Base-by-base conservation (phyloP, 2,329 filamentous ascomycete genomes). In the Colletotrichum sp. region DNA sequence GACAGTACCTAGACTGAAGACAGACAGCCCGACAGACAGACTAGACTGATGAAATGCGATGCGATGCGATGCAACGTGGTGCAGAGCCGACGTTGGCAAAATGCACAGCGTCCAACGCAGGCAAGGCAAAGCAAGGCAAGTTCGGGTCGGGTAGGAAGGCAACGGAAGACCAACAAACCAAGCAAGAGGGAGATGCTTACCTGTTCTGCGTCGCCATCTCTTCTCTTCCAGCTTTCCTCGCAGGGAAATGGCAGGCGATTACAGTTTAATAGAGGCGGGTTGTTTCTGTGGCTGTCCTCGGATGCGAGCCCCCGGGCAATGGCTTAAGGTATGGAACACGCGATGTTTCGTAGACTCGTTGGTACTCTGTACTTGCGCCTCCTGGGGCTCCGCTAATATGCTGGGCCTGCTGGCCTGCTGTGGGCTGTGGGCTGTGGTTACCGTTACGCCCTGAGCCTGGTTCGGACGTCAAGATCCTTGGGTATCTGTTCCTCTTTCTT, bases 181-280 rank as follows among this genome's bases (percentile, higher is more conserved):
- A 28, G 52, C 32, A 60, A 62, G 66, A 61, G 68, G 52, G 68
- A 66, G 68, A 68, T 67, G 73, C 83, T 77, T 81, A 84, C 83
- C 78, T 81, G 71, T 84, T 84, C 71, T 83, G 80, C 56, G 81
- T 80, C 75, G 83, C 82, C 83, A 84, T 84, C 32, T 79, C 82
- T 79, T 61, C 52, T 68, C 64, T 52, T 61, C 43, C 70, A 32
- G 56, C 18, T 61, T 22, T 22, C 36, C 28, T 12, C 36, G 56
- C 48, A 55, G 28, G 60, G 43, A 71, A 58, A 58, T 68, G 73
- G 43, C 56, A 71, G 64, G 48, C 39, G 70, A 48, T 62, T 73
- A 73, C 70, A 68, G 70, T 75, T 75, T 75, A 66, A 73, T 68
- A 77, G 70, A 56, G 61, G 62, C 70, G 30, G 55, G 60, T 71